phyloP scores from a whole-genome alignment of 129 eudicot genomes.

The Artemisia annua region DNA sequence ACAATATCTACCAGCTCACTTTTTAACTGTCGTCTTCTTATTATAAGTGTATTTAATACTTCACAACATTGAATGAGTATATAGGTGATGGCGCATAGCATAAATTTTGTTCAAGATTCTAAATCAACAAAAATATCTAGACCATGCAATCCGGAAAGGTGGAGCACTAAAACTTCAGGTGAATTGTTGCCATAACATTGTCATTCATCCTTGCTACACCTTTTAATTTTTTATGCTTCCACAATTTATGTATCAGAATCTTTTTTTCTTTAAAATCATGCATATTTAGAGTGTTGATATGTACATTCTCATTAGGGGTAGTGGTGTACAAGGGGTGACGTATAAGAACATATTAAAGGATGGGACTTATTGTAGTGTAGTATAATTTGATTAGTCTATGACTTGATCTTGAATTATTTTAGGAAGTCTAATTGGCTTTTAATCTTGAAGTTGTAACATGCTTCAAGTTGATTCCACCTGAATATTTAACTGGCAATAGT shows the following conservation, averaged over 20 bases:
- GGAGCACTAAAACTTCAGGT: constrained; percentile 36
- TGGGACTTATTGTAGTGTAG: not conserved
- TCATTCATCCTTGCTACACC: not conserved
- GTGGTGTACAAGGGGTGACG: not conserved
- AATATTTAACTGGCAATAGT: too few species aligned
- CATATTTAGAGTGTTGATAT: not conserved
- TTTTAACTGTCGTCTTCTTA: too few species aligned
- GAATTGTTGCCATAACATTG: constrained; percentile 1
- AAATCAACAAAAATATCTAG: constrained; percentile 26
- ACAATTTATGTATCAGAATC: not conserved
- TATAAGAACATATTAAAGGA: not conserved
- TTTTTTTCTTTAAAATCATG: not conserved
- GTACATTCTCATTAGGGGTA: not conserved
- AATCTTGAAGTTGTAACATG: too few species aligned
- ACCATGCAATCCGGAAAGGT: constrained; percentile 21
- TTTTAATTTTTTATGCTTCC: constrained; percentile 1
- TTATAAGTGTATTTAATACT: not conserved
- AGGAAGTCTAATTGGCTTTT: too few species aligned
- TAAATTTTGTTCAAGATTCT: constrained; percentile 42
- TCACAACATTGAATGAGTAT: constrained; percentile 7
- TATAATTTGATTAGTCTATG: too few species aligned
- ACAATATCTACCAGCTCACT: not conserved
- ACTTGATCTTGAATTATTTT: too few species aligned
- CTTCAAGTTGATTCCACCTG: too few species aligned
- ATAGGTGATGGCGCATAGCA: constrained; percentile 47